Base-by-base conservation (phyloP, 148 eudicot species). In the Spergularia bocconei region DNA sequence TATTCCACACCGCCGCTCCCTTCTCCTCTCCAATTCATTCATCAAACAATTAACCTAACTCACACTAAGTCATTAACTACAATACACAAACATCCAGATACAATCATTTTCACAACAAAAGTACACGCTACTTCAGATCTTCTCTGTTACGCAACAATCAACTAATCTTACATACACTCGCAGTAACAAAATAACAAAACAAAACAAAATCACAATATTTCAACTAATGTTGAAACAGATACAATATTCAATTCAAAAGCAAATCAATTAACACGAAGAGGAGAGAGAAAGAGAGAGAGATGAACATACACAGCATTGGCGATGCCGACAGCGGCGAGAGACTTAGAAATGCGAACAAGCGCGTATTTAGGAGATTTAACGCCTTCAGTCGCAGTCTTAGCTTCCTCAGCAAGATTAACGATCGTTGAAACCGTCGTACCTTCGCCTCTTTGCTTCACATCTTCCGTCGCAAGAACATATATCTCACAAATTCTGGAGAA, bases 281-380 rank as follows among this genome's bases (percentile, higher is more conserved):
- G 1, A 25, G 50, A 39, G 36, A 29, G 36, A 29, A 29, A 29
- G 36, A 60, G 68, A 75, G 17, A 41, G 51, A 72, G 4, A 23
- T 36, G 56, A 65, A 79, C 96, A 57, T 56, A 93, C 96, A 93
- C 92, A 83, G 86, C 92, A 20, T 91, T 90, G 73, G 97, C 96
- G 59, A 92, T 85, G 2, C 97, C 97, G 56, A 92, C 97, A 29
- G 97, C 97, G 61, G 87, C 86, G 17, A 90, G 95, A 61, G 97
- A 92, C 70, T 92, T 92, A 53, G 85, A 79, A 73, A 92, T 82
- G 69, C 84, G 83, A 39, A 82, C 71, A 67, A 87, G 39, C 63
- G 90, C 88, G 63, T 79, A 53, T 36, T 76, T 79, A 0, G 92
- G 92, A 75, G 92, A 74, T 70, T 92, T 87, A 29, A 88, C 93